These are phyloP conservation scores for Tetratostichococcus sp. DNA, from an alignment of 139 green algal species.

Conservation along the genomic window DNA sequence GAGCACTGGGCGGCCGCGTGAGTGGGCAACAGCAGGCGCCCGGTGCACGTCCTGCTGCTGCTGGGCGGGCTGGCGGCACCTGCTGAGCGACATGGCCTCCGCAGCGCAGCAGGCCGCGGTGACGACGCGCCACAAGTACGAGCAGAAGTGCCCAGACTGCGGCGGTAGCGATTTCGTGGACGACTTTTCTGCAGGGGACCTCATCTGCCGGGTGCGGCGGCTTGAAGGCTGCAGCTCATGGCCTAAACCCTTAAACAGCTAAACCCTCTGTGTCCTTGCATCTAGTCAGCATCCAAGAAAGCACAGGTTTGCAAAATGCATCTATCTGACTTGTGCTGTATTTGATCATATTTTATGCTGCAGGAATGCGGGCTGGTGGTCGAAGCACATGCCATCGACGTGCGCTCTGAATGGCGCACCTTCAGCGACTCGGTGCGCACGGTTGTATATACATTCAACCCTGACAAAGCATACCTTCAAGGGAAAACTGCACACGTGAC, in stretches of 20 bases:
- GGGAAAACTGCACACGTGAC: too few species aligned
- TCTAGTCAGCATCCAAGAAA: too few species aligned
- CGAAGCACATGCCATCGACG: conserved; percentile 87
- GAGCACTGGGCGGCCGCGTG: too few species aligned
- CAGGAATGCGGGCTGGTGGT: conserved; percentile 84
- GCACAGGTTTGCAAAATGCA: too few species aligned
- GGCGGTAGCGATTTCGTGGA: conserved; percentile 68
- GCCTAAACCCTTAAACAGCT: too few species aligned
- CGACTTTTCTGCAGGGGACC: conserved; percentile 64
- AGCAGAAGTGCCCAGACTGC: conserved; percentile 64
- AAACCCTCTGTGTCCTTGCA: not conserved
- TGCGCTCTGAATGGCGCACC: conserved; percentile 93
- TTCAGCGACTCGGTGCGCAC: conserved; percentile 82
- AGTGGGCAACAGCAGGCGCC: too few species aligned
- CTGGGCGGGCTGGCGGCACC: too few species aligned
- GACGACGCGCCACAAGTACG: conserved; percentile 31
- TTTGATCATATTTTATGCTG: not conserved
- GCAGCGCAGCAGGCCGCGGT: not conserved
- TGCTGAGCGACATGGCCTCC: not conserved
- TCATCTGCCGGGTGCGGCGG: conserved; percentile 64
- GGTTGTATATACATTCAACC: not conserved
- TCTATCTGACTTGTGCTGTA: too few species aligned
- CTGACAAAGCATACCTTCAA: too few species aligned
- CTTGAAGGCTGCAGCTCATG: not conserved
- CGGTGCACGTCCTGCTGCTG: too few species aligned